A percentile compares a stretch with the other conserved stretches of the same genome.
Evolutionary conservation across 2,329 filamentous ascomycete genomes (phyloP).

Genomic region (Fusarium sp.): DNA sequence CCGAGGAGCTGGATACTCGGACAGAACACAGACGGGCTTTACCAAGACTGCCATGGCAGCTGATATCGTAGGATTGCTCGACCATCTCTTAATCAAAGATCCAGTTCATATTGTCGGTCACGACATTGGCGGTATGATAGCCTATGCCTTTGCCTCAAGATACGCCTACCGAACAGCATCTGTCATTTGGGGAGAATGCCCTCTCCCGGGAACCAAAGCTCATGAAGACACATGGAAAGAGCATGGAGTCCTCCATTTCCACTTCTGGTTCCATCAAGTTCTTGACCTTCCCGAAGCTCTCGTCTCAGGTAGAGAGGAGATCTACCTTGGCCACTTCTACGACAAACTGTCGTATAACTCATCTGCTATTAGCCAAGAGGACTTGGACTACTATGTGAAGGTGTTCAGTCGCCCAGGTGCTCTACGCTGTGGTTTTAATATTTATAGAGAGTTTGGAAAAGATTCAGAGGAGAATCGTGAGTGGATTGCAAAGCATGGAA

Average conservation of each 20-base stretch:
- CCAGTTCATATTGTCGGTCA: constrained; percentile 11
- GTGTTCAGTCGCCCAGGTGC: constrained; percentile 1
- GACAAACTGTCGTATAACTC: constrained; percentile 19
- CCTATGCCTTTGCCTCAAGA: constrained; percentile 14
- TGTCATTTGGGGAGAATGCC: constrained; percentile 23
- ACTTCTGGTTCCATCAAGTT: constrained; percentile 12
- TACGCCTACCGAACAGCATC: constrained; percentile 4
- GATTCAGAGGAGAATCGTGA: constrained; percentile 22
- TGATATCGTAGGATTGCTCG: constrained; percentile 4
- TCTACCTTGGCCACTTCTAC: constrained; percentile 21
- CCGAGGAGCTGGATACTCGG: constrained; percentile 12
- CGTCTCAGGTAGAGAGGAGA: constrained; percentile 10
- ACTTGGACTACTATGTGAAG: neutral
- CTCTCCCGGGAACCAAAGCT: neutral
- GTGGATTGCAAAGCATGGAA: constrained; percentile 24
- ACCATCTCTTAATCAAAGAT: constrained; percentile 4
- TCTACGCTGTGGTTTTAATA: constrained; percentile 6
- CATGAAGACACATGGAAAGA: constrained; percentile 9
- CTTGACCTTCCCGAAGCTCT: constrained; percentile 19
- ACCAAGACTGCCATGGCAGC: constrained; percentile 22
- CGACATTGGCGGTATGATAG: constrained; percentile 27
- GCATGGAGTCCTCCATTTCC: constrained; percentile 5
- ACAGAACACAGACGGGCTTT: constrained; percentile 14
- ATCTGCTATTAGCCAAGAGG: constrained; percentile 8
- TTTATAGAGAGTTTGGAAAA: constrained; percentile 1